Evolutionary conservation across 208 protist species (phyloP).

Genomic region (Jaenimonas drosophilae): DNA sequence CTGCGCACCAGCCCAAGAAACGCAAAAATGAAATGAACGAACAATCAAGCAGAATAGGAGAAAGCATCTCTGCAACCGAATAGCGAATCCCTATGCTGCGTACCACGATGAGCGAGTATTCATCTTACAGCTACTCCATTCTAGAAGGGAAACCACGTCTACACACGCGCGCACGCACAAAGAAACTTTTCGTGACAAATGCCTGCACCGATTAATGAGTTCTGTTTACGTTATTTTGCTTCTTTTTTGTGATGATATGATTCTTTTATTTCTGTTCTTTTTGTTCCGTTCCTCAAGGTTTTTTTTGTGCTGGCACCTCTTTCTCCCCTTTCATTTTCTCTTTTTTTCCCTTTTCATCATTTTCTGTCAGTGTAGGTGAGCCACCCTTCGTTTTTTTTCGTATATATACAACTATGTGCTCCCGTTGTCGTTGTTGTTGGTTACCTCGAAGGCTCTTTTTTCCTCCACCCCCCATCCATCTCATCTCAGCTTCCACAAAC

Average conservation of each 20-base stretch:
- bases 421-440: no score
- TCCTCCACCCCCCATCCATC: no score
- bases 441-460: no score
- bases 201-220: slow-evolving; percentile 5
- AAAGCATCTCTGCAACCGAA: no score
- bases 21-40: no score
- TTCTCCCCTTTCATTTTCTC: slow-evolving; percentile 1
- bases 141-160: slow-evolving; percentile 1
- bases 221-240: background rate
- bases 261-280: background rate
- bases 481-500: no score
- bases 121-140: background rate
- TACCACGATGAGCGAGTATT: no score
- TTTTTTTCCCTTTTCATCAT: background rate
- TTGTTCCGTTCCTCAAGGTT: background rate
- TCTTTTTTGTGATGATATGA: slow-evolving; percentile 1
- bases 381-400: background rate
- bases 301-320: background rate
- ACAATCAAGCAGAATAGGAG: no score
- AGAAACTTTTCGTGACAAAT: background rate
- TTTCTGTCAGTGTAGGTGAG: slow-evolving; percentile 2
- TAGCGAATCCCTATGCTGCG: no score
- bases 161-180: background rate
- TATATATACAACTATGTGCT: no score
- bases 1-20: no score